Evolutionary conservation across 2,329 filamentous ascomycete genomes (phyloP), one percentile per base, ranked within the genome.

Genomic region (Simplicillium sp.): DNA sequence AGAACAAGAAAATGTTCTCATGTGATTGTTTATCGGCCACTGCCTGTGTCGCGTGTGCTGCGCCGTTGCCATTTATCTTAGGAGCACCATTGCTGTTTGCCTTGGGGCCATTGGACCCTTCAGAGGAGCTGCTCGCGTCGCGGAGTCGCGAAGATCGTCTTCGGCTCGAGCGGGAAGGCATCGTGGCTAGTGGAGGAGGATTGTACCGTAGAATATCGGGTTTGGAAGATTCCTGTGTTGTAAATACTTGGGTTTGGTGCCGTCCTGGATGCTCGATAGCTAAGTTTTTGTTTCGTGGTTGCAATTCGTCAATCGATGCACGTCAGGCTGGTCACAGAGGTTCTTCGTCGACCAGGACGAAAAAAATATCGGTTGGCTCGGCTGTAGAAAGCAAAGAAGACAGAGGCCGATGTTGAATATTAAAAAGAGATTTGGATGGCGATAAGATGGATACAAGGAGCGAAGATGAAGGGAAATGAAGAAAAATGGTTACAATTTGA

Each of bases 1-100:
- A 81, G 63, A 90, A 89, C 28, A 89, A 61, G 50, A 89, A 90
- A 48, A 90, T 83, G 60, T 90, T 90, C 62, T 89, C 84, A 33
- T 56, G 65, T 45, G 61, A 58, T 39, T 51, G 54, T 45, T 57
- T 55, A 46, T 58, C 42, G 17, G 53, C 49, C 38, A 59, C 25
- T 17, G 35, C 52, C 47, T 60, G 54, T 39, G 60, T 62, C 42
- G 61, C 56, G 47, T 60, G 54, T 39, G 60, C 62, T 42, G 61
- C 56, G 40, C 67, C 65, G 48, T 73, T 73, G 45, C 66, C 70
- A 46, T 71, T 72, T 54, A 64, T 58, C 33, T 48, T 43, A 29
- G 49, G 5, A 13, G 31, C 6, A 11, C 31, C 44, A 43, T 54
- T 41, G 34, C 29, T 29, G n/a, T 36, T 40, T 17, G 39, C 28